These are phyloP conservation scores for Ophiocordyceps unilateralis DNA, from an alignment of 2,329 filamentous ascomycete species.

Conservation along the genomic window DNA sequence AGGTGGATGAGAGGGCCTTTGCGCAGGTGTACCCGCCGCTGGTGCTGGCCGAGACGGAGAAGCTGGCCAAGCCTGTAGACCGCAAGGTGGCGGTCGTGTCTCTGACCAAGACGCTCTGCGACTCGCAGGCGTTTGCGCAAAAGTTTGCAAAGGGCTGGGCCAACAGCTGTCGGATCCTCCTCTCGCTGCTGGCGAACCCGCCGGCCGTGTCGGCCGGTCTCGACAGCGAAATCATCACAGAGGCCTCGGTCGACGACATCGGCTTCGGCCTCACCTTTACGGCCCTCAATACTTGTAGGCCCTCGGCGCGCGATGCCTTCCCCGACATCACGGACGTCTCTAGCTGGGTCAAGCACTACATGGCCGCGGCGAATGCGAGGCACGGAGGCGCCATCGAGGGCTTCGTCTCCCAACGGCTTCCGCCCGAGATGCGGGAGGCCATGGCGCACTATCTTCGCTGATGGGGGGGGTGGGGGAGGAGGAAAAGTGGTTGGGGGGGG, in stretches of 20 bases:
- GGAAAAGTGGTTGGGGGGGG: background rate
- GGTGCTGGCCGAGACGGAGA: slow-evolving; percentile 76
- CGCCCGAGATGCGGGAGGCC: slow-evolving; percentile 37
- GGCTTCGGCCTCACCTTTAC: slow-evolving; percentile 93
- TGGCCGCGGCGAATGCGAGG: slow-evolving; percentile 60
- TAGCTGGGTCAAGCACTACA: slow-evolving; percentile 67
- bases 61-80: slow-evolving; percentile 72
- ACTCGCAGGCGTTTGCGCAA: slow-evolving; percentile 67
- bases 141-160: slow-evolving; percentile 82
- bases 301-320: slow-evolving; percentile 60
- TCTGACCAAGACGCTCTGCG: slow-evolving; percentile 78
- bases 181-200: slow-evolving; percentile 79
- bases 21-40: slow-evolving; percentile 71
- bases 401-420: slow-evolving; percentile 57
- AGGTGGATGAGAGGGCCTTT: slow-evolving; percentile 66
- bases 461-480: background rate
- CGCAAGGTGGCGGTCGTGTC: slow-evolving; percentile 89
- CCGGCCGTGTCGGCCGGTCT: slow-evolving; percentile 47
- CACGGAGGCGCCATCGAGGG: slow-evolving; percentile 52
- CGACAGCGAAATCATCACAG: slow-evolving; percentile 62
- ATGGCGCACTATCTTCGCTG: slow-evolving; percentile 33
- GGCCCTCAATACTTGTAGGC: slow-evolving; percentile 76
- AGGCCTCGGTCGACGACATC: slow-evolving; percentile 87
- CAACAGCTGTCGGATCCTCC: slow-evolving; percentile 73
- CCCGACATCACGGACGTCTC: slow-evolving; percentile 67